A percentile compares a stretch with the other conserved stretches of the same genome.
Evolutionary conservation across 306 rosid genomes (phyloP).

Genomic region (Alnus glutinosa): DNA sequence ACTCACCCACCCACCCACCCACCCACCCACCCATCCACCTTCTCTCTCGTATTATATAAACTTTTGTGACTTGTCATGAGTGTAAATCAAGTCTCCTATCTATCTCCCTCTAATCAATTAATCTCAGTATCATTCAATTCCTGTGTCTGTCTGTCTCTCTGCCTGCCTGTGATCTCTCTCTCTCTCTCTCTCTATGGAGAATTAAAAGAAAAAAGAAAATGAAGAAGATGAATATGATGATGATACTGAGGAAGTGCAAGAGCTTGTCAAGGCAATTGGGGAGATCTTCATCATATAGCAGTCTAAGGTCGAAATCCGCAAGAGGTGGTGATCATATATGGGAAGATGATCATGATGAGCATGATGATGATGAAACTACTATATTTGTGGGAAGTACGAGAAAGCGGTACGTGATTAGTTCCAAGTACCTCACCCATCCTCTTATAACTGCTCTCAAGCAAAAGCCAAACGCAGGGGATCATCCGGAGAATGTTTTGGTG

Average conservation of each 20-base stretch:
- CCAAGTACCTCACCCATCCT: slow-evolving; percentile 69
- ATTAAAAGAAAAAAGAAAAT: slow-evolving; percentile 12
- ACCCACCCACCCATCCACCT: too few relatives aligned
- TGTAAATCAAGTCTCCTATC: too few relatives aligned
- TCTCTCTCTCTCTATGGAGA: too few relatives aligned
- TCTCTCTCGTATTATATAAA: too few relatives aligned
- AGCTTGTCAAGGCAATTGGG: slow-evolving; percentile 74
- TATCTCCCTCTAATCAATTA: too few relatives aligned
- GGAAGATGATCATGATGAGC: slow-evolving; percentile 9
- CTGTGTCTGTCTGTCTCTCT: too few relatives aligned
- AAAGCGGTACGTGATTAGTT: slow-evolving; percentile 66
- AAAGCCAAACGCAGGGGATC: slow-evolving; percentile 25
- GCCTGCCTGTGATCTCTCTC: too few relatives aligned
- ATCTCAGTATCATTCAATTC: too few relatives aligned
- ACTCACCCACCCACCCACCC: too few relatives aligned
- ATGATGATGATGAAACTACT: slow-evolving; percentile 25
- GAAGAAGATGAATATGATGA: slow-evolving; percentile 70
- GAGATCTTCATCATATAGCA: slow-evolving; percentile 75
- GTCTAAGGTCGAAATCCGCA: slow-evolving; percentile 70
- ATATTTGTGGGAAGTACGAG: slow-evolving; percentile 79
- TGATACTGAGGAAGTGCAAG: slow-evolving; percentile 79
- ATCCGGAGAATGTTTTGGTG: slow-evolving; percentile 33
- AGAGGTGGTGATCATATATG: slow-evolving; percentile 42
- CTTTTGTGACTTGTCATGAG: too few relatives aligned
- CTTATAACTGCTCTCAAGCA: slow-evolving; percentile 67